A percentile compares a stretch with the other conserved stretches of the same genome.
Evolutionary conservation across 371 early-diverging fungal species (phyloP).

Genomic region (Mortierella sp.): DNA sequence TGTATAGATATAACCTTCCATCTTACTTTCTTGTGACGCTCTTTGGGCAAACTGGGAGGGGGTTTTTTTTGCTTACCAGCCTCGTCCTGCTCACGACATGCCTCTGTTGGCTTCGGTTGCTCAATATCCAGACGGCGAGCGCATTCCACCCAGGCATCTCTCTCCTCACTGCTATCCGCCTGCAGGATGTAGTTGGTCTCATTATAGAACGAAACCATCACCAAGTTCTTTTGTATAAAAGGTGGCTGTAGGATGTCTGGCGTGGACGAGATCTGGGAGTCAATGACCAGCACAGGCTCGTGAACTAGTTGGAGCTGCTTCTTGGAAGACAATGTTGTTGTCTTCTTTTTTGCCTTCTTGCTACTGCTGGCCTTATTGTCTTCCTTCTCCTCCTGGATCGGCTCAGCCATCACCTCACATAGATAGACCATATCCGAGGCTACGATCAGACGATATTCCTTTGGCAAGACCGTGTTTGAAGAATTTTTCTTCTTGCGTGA

Average conservation of each 20-base stretch:
- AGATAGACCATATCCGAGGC: slow-evolving; percentile 34
- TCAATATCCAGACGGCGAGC: slow-evolving; percentile 34
- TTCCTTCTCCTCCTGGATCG: background rate
- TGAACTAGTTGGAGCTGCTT: slow-evolving; percentile 25
- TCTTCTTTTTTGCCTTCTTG: slow-evolving; percentile 16
- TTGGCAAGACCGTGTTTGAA: background rate
- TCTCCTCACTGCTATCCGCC: slow-evolving; percentile 22
- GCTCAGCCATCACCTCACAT: slow-evolving; percentile 15
- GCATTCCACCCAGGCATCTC: slow-evolving; percentile 42
- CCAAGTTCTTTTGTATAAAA: slow-evolving; percentile 30
- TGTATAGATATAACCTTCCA: no score
- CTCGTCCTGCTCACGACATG: slow-evolving; percentile 41
- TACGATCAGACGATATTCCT: slow-evolving; percentile 35
- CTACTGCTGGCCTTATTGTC: slow-evolving; percentile 4
- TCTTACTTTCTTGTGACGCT: no score
- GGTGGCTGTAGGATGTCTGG: slow-evolving; percentile 37
- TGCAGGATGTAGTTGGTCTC: slow-evolving; percentile 47
- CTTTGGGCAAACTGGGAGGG: no score
- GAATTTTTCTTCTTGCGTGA: slow-evolving; percentile 23
- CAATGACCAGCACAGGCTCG: slow-evolving; percentile 37
- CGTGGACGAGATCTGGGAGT: slow-evolving; percentile 46
- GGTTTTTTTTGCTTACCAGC: slow-evolving; percentile 16
- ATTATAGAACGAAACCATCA: slow-evolving; percentile 49
- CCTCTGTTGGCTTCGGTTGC: slow-evolving; percentile 40
- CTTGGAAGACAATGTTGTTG: background rate